Conservation (phyloP, 352 stramenopile species). For the Hyaloperonospora arabidopsidis region DNA sequence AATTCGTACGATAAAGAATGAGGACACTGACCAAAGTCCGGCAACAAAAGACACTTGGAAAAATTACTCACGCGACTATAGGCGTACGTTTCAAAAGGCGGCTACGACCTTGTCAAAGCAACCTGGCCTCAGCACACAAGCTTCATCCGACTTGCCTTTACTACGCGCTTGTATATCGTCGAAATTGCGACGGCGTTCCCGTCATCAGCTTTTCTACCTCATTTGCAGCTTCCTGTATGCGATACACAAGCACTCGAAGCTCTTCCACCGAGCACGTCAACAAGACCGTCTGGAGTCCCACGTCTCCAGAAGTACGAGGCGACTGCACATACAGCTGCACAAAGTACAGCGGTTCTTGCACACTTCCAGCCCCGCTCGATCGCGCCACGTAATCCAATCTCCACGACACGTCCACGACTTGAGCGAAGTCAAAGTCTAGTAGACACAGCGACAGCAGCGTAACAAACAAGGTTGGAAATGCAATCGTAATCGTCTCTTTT, state of each 20-base stretch:
- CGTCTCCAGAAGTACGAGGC: constrained; percentile 15
- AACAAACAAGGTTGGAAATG: no score
- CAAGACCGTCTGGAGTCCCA: constrained; percentile 24
- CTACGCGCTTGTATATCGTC: no score
- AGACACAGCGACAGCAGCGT: not conserved
- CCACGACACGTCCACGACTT: constrained; percentile 66
- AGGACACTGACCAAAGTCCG: no score
- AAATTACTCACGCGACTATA: no score
- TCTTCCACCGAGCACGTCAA: constrained; percentile 70
- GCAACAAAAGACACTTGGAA: no score
- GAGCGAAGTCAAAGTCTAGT: constrained; percentile 58
- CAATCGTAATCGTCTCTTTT: no score
- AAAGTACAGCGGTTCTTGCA: constrained; percentile 54
- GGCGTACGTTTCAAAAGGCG: no score
- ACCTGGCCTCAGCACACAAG: no score
- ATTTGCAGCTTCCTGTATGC: constrained; percentile 34
- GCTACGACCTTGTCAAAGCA: no score
- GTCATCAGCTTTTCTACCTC: constrained; percentile 1
- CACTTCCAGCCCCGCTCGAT: constrained; percentile 39
- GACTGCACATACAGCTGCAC: constrained; percentile 57
- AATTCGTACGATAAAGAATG: no score
- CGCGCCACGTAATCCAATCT: constrained; percentile 63
- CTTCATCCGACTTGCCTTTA: no score
- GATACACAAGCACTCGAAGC: constrained; percentile 52
- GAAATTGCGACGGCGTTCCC: constrained; percentile 8